These are phyloP conservation scores for Aspergillus niger DNA, from an alignment of 2,329 filamentous ascomycete genomes.

Conservation along the genomic window DNA sequence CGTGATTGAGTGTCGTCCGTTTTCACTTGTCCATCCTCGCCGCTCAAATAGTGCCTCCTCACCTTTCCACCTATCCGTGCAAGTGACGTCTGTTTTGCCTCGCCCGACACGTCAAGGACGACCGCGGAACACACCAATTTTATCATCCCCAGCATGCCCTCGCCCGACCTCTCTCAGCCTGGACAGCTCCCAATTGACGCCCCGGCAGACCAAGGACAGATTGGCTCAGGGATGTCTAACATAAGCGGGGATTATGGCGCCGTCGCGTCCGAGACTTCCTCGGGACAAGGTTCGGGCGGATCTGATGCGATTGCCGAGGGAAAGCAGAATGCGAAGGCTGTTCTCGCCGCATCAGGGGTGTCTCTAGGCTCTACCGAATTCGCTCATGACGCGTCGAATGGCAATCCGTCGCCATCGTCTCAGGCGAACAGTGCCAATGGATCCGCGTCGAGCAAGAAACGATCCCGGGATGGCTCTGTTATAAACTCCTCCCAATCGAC, in stretches of 20 bases:
- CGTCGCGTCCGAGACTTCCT: conserved; percentile 21
- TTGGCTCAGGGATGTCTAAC: conserved; percentile 28
- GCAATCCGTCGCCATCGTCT: conserved; percentile 27
- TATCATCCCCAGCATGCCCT: conserved; percentile 34
- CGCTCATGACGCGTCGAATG: conserved; percentile 33
- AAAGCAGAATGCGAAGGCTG: conserved; percentile 62
- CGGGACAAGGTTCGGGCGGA: conserved; percentile 32
- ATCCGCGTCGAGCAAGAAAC: conserved; percentile 55
- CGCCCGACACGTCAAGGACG: conserved; percentile 8
- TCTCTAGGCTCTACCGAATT: conserved; percentile 31
- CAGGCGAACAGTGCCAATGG: conserved; percentile 50
- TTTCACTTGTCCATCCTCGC: conserved; percentile 13
- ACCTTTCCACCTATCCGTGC: conserved; percentile 22
- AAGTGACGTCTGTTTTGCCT: conserved; percentile 23
- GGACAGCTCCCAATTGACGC: conserved; percentile 28
- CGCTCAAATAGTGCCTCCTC: conserved; percentile 19
- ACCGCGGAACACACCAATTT: conserved; percentile 8
- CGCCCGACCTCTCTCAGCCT: conserved; percentile 33
- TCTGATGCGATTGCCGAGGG: conserved; percentile 56
- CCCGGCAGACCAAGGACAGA: conserved; percentile 26
- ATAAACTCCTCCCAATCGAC: conserved; percentile 45
- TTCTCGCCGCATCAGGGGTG: conserved; percentile 56
- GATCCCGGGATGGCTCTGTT: conserved; percentile 61
- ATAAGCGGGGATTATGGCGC: conserved; percentile 25
- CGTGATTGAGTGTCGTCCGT: conserved; percentile 22